Conservation (phyloP, 2,329 filamentous ascomycete genomes). For the Aureobasidium sp. region DNA sequence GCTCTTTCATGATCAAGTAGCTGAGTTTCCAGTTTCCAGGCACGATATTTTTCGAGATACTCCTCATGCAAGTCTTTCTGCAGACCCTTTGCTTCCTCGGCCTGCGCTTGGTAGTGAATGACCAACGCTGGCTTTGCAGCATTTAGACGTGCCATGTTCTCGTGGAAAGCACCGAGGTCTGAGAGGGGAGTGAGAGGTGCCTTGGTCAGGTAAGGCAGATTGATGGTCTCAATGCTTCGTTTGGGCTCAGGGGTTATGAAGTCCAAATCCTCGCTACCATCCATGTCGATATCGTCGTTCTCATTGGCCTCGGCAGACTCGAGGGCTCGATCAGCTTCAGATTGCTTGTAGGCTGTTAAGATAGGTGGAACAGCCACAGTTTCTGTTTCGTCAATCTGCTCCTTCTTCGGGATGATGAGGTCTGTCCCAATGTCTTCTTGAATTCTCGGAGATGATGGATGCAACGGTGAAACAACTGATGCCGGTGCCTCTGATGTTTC, state of each 20-base stretch:
- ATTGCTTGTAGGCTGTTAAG: conserved; percentile 19
- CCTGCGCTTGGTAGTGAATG: conserved; percentile 16
- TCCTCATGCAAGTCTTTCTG: conserved; percentile 21
- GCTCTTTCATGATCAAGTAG: conserved; percentile 37
- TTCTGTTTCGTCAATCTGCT: conserved; percentile 26
- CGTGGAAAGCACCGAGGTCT: conserved; percentile 32
- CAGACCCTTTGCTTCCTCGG: conserved; percentile 17
- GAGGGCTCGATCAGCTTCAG: conserved; percentile 12
- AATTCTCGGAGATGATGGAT: not conserved
- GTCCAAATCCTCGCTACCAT: conserved; percentile 18
- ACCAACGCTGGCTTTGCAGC: conserved; percentile 32
- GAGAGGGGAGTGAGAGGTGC: conserved; percentile 38
- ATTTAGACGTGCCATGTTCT: conserved; percentile 31
- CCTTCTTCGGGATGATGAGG: conserved; percentile 28
- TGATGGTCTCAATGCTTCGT: conserved; percentile 34
- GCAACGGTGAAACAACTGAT: not conserved
- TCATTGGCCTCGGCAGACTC: not conserved
- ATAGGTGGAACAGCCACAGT: conserved; percentile 21
- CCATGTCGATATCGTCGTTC: conserved; percentile 19
- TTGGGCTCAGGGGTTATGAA: conserved; percentile 23
- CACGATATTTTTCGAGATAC: conserved; percentile 34
- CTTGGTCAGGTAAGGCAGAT: conserved; percentile 41
- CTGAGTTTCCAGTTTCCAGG: conserved; percentile 37
- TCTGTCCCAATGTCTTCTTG: conserved; percentile 18
- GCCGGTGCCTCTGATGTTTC: not conserved